Evolutionary conservation across 1,284 basidiomycete species (phyloP).

Genomic region (Puccinia triticina): DNA sequence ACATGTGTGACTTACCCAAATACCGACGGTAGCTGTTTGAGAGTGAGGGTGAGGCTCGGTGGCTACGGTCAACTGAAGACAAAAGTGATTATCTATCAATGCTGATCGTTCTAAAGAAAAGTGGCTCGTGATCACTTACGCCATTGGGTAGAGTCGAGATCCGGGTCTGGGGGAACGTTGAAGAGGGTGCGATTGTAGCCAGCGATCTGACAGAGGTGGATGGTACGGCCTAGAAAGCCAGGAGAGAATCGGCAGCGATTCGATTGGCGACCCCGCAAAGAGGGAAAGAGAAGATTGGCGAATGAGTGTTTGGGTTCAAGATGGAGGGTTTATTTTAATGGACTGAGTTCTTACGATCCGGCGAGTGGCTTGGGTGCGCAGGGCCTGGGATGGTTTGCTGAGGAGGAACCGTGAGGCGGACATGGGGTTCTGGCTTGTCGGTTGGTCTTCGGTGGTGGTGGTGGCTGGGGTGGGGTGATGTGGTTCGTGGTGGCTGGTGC

Average conservation of each 20-base stretch:
- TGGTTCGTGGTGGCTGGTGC: not conserved
- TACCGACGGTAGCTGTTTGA: conserved; percentile 97
- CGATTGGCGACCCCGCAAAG: not conserved
- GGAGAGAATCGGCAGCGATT: not conserved
- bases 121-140: conserved; percentile 65
- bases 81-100: conserved; percentile 57
- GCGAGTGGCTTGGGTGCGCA: not conserved
- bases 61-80: conserved; percentile 60
- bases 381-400: conserved; percentile 12
- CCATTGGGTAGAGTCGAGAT: conserved; percentile 87
- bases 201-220: conserved; percentile 33
- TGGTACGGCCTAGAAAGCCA: conserved; percentile 2
- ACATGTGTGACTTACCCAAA: conserved; percentile 67
- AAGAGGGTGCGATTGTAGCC: conserved; percentile 70
- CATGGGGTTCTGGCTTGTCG: not conserved
- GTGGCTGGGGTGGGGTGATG: no score
- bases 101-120: not conserved
- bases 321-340: no score
- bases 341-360: not conserved
- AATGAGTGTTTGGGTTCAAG: not conserved
- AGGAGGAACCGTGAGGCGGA: conserved; percentile 14
- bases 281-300: not conserved
- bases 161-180: conserved; percentile 75
- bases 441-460: not conserved
- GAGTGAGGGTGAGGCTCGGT: conserved; percentile 84